Base-by-base conservation (phyloP, 2,329 filamentous ascomycete genomes). In the Nothophoma quercina region DNA sequence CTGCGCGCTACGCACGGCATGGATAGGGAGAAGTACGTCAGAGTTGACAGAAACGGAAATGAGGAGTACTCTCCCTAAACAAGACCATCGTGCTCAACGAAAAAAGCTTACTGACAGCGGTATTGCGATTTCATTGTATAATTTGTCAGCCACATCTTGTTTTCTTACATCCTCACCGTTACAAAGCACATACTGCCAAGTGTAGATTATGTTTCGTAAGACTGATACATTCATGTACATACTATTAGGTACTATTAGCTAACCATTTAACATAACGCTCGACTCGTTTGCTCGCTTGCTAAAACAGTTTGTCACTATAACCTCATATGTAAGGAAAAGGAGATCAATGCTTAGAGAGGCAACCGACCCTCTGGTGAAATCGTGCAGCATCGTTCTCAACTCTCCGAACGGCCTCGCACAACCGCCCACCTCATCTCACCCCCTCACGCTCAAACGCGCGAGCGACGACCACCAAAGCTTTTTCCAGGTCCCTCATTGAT, bases 1-100 rank as follows among this genome's bases (percentile, higher is more conserved):
- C 72, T 78, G 29, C 56, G 59, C 12, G 60, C 62, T 10, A 70
- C 72, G 1, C 78, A 80, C 55, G 65, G 71, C 8, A 74, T 77
- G 64, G 75, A 79, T 41, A 65, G 63, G 52, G 66, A 72, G 21
- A 69, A 65, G 25, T 59, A 58, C 22, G 53, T 60, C 18, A 63
- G 67, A 41, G 65, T 65, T 30, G 65, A 71, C 33, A 60, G 58
- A 41, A 38, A 64, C 4, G 63, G 62, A 2, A 64, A 66, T 15
- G 38, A 60, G 38, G 61, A 65, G 26, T 65, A 58, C 16, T 22
- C 43, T 3, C 43, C 50, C 1, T 53, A 13, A 53, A 18, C 15
- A 21, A 21, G 15, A 5, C 7, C 21, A 7, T 9, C 23, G 13
- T 5, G 18, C 13, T 5, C 7, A n/a, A 6, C 7, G 12, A 12